Evolutionary conservation across 2,329 filamentous ascomycete species (phyloP), one percentile per base, ranked within the genome.

Genomic region (Gyromitra esculenta): DNA sequence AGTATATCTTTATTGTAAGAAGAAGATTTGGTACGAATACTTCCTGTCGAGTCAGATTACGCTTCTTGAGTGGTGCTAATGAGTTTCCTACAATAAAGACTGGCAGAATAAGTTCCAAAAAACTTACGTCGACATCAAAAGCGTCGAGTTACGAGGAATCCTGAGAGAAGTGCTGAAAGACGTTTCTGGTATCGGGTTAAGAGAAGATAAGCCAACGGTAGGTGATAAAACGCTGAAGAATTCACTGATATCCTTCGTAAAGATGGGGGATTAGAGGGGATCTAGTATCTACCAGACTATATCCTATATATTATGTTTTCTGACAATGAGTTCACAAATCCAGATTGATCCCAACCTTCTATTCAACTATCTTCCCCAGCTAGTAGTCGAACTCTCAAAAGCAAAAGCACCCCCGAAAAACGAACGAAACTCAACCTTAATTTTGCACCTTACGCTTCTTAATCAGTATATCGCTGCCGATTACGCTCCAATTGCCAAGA

Each of bases 61-160:
- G 45, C 50, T 48, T 31, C 21, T 39, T 13, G 50, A 62, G 2
- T 56, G 37, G 67, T 64, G 31, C 76, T 81, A 66, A 81, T 57
- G 41, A 35, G 43, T 64, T 64, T 63, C 15, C n/a, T 15, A 2
- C 9, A 31, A 5, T 57, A 41, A 41, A 79, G 77, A 79, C 41
- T 79, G 71, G 71, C 68, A 78, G 43, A 79, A 79, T 39, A 72
- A 77, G 64, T 78, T 68, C 31, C 73, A 82, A 80, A 81, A 82
- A 81, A 94, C 93, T 0, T 84, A 90, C 13, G 89, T 97, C 63
- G 93, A 97, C 79, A 92, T 97, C 83, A 96, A 94, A 84, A 96
- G 92, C 82, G 93, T 93, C 80, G 84, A 89, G 15, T 86, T 97
- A 2, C 90, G 91, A 6, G 90, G 93, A 77, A 90, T 89, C 25